Evolutionary conservation across 805 yeast species (phyloP).

Genomic region (Cyberlindnera mycetangii): DNA sequence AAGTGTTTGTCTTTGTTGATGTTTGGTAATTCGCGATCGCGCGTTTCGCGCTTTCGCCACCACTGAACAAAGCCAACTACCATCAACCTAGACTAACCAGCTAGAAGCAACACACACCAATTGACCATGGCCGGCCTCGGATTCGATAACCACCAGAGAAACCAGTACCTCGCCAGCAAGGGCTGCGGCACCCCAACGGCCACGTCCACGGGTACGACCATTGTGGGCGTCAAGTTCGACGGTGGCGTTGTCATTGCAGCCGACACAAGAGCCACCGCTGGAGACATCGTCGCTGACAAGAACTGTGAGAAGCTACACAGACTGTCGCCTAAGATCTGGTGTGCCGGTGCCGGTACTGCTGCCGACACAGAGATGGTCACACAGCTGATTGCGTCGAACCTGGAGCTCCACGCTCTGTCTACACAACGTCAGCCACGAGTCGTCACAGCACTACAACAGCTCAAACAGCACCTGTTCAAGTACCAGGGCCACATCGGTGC

Average conservation of each 20-base stretch:
- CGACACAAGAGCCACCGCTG: conserved; percentile 97
- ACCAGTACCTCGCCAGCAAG: conserved; percentile 63
- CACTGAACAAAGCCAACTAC: background rate
- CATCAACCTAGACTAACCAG: background rate
- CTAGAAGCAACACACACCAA: background rate
- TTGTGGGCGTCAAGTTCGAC: conserved; percentile 90
- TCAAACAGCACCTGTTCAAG: conserved; percentile 93
- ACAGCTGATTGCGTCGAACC: conserved; percentile 83
- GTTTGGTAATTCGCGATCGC: background rate
- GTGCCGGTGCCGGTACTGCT: conserved; percentile 99
- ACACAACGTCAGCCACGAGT: conserved; percentile 89
- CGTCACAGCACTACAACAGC: conserved; percentile 85
- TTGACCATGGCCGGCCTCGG: conserved; percentile 77
- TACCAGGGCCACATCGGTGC: conserved; percentile 98
- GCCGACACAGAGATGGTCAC: conserved; percentile 99
- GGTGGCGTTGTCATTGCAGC: conserved; percentile 98
- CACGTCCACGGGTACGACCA: conserved; percentile 98
- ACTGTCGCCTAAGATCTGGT: conserved; percentile 90
- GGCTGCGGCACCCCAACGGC: conserved; percentile 83
- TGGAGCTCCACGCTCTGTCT: conserved; percentile 85
- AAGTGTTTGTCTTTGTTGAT: background rate
- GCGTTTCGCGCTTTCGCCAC: conserved; percentile 4
- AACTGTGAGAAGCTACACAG: conserved; percentile 95
- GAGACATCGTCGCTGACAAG: conserved; percentile 95
- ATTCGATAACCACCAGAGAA: conserved; percentile 92